phyloP scores from a whole-genome alignment of 2,329 filamentous ascomycete species.

The Ceratocystis harringtonii region DNA sequence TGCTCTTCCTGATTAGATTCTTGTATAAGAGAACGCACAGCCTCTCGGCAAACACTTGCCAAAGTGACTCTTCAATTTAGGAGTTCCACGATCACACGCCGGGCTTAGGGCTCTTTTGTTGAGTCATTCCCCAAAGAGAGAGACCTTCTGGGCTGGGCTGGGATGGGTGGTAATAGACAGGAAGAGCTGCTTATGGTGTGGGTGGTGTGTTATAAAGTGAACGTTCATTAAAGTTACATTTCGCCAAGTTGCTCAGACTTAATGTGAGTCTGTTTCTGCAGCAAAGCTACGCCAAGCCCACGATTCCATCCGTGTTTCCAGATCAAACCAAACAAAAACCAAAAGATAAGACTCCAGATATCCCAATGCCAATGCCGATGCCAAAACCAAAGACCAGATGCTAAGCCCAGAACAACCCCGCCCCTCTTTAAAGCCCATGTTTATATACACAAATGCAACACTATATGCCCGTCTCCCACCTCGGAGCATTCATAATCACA shows the following conservation, averaged over 20 bases:
- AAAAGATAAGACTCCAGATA: background rate
- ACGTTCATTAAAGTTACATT: background rate
- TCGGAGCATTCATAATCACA: slow-evolving; percentile 38
- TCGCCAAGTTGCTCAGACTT: background rate
- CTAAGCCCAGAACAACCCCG: background rate
- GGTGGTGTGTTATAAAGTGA: background rate
- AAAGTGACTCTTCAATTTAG: background rate
- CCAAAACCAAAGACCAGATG: background rate
- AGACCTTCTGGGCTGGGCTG: background rate
- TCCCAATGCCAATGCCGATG: background rate
- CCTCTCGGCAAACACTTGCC: background rate
- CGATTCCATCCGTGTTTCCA: background rate
- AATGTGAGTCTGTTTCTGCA: background rate
- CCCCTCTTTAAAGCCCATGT: background rate
- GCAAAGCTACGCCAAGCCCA: background rate
- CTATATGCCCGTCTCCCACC: slow-evolving; percentile 20
- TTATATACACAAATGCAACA: background rate
- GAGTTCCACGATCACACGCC: background rate
- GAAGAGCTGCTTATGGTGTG: background rate
- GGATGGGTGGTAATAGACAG: background rate
- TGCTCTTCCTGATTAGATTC: background rate
- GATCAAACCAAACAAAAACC: background rate
- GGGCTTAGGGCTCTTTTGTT: background rate
- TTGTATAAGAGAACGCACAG: background rate
- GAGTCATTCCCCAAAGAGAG: no score